Conservation (phyloP, 2,329 filamentous ascomycete species). For the Sporothrix globosa region DNA sequence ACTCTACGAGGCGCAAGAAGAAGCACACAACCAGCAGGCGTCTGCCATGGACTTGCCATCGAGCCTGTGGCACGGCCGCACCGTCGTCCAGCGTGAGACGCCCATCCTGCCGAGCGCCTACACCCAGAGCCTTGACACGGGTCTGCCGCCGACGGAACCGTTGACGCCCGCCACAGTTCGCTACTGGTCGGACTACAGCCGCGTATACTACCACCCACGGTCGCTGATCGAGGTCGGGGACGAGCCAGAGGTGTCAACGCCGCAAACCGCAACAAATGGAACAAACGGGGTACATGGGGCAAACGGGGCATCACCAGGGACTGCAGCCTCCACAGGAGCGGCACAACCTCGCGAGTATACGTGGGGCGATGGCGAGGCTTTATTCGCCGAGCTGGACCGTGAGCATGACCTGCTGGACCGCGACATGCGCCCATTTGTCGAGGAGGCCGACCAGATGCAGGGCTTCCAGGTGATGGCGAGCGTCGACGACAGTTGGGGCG, state of each 20-base stretch:
- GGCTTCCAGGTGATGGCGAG: conserved; percentile 77
- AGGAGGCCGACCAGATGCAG: conserved; percentile 92
- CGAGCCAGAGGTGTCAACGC: conserved; percentile 32
- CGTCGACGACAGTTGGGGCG: conserved; percentile 79
- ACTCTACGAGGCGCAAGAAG: conserved; percentile 67
- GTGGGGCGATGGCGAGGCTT: conserved; percentile 71
- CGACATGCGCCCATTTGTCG: conserved; percentile 84
- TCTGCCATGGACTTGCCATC: conserved; percentile 30
- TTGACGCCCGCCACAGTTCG: conserved; percentile 74
- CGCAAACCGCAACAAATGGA: not conserved
- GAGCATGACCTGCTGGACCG: conserved; percentile 87
- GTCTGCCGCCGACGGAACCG: conserved; percentile 59
- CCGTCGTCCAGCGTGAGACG: conserved; percentile 69
- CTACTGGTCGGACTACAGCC: conserved; percentile 96
- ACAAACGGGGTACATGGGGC: not conserved
- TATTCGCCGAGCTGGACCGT: conserved; percentile 72
- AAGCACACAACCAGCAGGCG: conserved; percentile 31
- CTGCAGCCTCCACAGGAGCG: not conserved
- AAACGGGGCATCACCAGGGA: not conserved
- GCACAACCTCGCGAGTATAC: conserved; percentile 38
- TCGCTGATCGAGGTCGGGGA: conserved; percentile 74
- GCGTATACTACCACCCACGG: conserved; percentile 87
- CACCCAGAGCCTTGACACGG: conserved; percentile 76
- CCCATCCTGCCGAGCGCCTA: conserved; percentile 73
- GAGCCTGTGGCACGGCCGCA: conserved; percentile 56